phyloP scores from a whole-genome alignment of 176 grass and related monocot genomes.

The Tuctoria greenei region DNA sequence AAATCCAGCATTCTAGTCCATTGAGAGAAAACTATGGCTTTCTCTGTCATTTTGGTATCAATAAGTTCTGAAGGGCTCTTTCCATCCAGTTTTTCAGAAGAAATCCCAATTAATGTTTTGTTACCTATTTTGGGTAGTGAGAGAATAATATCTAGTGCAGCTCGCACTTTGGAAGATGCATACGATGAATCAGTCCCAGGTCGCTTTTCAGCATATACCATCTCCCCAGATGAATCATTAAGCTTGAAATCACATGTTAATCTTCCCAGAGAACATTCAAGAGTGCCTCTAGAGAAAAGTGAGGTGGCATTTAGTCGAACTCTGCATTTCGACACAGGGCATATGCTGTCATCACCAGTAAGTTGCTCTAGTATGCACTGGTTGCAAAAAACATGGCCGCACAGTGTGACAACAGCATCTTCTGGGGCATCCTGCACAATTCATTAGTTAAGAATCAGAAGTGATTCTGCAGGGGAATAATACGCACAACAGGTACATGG shows the following conservation, averaged over 20 bases:
- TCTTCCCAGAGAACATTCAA: slow-evolving; percentile 64
- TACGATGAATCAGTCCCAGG: slow-evolving; percentile 52
- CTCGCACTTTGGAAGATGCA: slow-evolving; percentile 86
- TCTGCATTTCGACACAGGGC: slow-evolving; percentile 71
- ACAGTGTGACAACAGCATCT: slow-evolving; percentile 87
- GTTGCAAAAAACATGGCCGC: slow-evolving; percentile 93
- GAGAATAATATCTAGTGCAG: slow-evolving; percentile 73
- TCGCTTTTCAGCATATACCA: slow-evolving; percentile 44
- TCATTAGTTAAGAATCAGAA: slow-evolving; percentile 31
- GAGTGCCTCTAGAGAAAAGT: slow-evolving; percentile 79
- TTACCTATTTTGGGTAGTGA: slow-evolving; percentile 63
- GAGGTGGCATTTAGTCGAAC: slow-evolving; percentile 57
- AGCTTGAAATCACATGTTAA: slow-evolving; percentile 45
- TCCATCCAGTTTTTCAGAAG: slow-evolving; percentile 31
- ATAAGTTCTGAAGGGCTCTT: slow-evolving; percentile 36
- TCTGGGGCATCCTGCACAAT: slow-evolving; percentile 84
- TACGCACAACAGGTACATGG: not conserved
- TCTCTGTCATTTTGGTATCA: slow-evolving; percentile 66
- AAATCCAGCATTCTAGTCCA: slow-evolving; percentile 98
- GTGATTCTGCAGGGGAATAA: slow-evolving; percentile 14
- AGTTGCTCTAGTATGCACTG: slow-evolving; percentile 90
- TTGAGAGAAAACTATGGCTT: slow-evolving; percentile 97
- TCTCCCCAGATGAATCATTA: slow-evolving; percentile 46
- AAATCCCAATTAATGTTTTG: slow-evolving; percentile 13
- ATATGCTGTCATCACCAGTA: slow-evolving; percentile 77